Conservation (phyloP, 208 protist species). For the Giardia muris region DNA sequence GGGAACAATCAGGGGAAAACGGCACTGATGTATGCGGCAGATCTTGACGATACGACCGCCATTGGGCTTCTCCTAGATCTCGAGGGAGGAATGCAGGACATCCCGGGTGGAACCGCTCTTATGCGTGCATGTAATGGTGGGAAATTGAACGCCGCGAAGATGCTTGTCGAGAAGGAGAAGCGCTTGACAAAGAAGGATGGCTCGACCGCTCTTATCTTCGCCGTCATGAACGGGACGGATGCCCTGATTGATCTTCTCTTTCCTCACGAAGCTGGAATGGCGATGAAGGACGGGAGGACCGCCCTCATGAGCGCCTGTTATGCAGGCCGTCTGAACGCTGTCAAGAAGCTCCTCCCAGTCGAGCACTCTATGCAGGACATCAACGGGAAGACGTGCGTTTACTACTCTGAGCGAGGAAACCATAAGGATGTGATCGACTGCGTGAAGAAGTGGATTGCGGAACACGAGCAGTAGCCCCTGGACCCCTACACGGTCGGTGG, state of each 20-base stretch:
- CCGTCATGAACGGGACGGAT: background rate
- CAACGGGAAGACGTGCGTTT: background rate
- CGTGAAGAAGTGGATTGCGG: background rate
- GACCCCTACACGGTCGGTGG: background rate
- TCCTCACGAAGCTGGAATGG: constrained; percentile 1
- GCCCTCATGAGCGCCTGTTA: constrained; percentile 1
- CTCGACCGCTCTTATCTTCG: background rate
- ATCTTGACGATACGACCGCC: background rate
- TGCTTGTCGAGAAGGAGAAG: background rate
- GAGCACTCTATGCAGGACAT: background rate
- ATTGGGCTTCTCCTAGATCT: background rate
- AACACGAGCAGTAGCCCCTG: background rate
- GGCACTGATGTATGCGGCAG: background rate
- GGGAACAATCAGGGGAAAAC: background rate
- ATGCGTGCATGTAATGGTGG: background rate
- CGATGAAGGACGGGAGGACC: background rate
- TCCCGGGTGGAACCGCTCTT: background rate
- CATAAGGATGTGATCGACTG: background rate
- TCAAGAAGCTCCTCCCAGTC: background rate
- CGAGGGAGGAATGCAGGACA: background rate
- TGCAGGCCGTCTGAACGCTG: background rate
- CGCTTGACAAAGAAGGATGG: background rate
- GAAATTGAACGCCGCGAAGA: background rate
- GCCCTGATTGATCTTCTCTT: background rate
- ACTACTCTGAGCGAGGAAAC: background rate